Conservation (phyloP, 345 rosid genomes). For the Boechera stricta region DNA sequence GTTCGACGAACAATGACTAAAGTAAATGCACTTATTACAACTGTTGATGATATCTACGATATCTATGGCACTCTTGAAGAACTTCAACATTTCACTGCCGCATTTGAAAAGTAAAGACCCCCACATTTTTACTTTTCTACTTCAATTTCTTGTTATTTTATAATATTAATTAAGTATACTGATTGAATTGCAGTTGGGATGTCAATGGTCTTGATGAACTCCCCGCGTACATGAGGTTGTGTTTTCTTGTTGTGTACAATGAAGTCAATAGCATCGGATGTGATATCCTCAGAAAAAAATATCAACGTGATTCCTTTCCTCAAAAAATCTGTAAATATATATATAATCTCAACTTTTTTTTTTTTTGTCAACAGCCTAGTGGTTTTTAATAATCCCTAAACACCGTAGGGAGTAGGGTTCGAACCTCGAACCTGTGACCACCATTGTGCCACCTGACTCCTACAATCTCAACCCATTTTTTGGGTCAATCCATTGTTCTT, state of each 20-base stretch:
- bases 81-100: constrained; percentile 48
- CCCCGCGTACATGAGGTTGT: constrained; percentile 48
- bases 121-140: neutral
- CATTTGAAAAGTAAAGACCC: constrained; percentile 44
- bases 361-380: too few relatives aligned
- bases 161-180: neutral
- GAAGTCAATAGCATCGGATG: constrained; percentile 41
- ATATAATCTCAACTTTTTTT: too few relatives aligned
- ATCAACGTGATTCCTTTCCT: constrained; percentile 38
- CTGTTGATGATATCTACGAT: constrained; percentile 55
- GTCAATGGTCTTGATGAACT: constrained; percentile 28
- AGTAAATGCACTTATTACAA: constrained; percentile 29
- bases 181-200: constrained; percentile 41
- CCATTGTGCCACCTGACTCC: too few relatives aligned
- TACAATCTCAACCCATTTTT: too few relatives aligned
- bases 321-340: constrained; percentile 41
- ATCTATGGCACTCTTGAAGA: constrained; percentile 53
- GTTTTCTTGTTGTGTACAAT: constrained; percentile 44
- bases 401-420: neutral
- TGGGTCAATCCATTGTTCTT: neutral
- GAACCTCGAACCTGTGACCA: too few relatives aligned
- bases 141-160: neutral
- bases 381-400: neutral
- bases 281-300: constrained; percentile 22
- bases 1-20: constrained; percentile 45